These are phyloP conservation scores for Penicillium cinerascens DNA, from an alignment of 495 filamentous ascomycete genomes.

Conservation along the genomic window DNA sequence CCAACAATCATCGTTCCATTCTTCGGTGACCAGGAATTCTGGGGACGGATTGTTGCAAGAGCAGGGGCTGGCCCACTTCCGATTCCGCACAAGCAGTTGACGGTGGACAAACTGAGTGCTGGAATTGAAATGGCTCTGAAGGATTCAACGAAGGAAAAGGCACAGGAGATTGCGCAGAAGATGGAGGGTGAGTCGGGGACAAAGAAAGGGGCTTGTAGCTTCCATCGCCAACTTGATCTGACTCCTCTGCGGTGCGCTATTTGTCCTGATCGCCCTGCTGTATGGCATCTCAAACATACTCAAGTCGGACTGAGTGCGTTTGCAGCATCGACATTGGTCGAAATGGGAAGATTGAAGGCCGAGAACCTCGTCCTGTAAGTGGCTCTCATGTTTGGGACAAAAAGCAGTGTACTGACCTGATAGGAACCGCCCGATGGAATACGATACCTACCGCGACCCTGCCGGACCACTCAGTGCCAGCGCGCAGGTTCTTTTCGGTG, in stretches of 20 bases:
- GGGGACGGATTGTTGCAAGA: slow-evolving; percentile 70
- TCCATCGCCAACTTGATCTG: slow-evolving; percentile 64
- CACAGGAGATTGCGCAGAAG: slow-evolving; percentile 52
- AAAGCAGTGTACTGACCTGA: not conserved
- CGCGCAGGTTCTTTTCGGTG: slow-evolving; percentile 70
- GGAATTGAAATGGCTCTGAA: slow-evolving; percentile 58
- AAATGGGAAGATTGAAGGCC: slow-evolving; percentile 58
- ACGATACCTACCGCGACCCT: slow-evolving; percentile 69
- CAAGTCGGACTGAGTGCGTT: slow-evolving; percentile 63
- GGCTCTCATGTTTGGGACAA: not conserved
- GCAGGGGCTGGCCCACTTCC: slow-evolving; percentile 71
- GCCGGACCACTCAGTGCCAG: slow-evolving; percentile 69
- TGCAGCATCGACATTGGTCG: slow-evolving; percentile 61
- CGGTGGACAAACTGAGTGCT: slow-evolving; percentile 55
- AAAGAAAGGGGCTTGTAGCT: slow-evolving; percentile 60
- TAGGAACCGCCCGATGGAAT: slow-evolving; percentile 64
- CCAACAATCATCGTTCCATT: slow-evolving; percentile 80
- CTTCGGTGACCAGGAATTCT: slow-evolving; percentile 84
- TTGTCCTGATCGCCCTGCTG: slow-evolving; percentile 60
- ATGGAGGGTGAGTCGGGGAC: slow-evolving; percentile 65
- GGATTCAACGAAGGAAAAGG: slow-evolving; percentile 52
- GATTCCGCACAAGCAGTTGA: slow-evolving; percentile 67
- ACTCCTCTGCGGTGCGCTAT: slow-evolving; percentile 61
- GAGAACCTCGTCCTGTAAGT: slow-evolving; percentile 66
- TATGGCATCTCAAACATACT: slow-evolving; percentile 66